phyloP scores from a whole-genome alignment of 306 rosid species.

The Casuarina glauca region DNA sequence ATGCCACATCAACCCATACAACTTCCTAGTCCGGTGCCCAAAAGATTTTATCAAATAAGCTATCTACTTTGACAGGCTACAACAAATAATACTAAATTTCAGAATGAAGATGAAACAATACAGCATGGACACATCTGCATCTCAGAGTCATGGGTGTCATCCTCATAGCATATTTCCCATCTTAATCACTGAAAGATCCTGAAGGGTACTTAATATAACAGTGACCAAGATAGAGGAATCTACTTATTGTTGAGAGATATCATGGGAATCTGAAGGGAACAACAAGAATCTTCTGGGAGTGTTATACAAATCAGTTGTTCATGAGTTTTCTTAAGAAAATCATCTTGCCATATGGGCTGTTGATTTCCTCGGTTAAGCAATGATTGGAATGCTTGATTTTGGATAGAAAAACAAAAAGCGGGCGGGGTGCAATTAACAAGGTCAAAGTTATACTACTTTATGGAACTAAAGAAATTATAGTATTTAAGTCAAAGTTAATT shows the following conservation, averaged over 20 bases:
- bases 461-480: too few relatives aligned
- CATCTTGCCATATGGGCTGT: constrained; percentile 71
- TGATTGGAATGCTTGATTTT: too few relatives aligned
- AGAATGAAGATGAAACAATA: constrained; percentile 6
- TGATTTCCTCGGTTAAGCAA: too few relatives aligned
- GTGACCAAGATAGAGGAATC: constrained; percentile 4
- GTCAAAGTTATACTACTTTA: too few relatives aligned
- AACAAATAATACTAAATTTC: constrained; percentile 10
- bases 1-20: too few relatives aligned
- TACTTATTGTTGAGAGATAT: neutral
- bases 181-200: neutral
- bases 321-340: constrained; percentile 45
- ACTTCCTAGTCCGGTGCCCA: too few relatives aligned
- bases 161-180: constrained; percentile 2
- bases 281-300: constrained; percentile 26
- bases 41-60: too few relatives aligned
- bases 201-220: constrained; percentile 8
- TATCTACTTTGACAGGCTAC: neutral
- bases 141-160: constrained; percentile 1
- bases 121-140: constrained; percentile 27
- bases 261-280: constrained; percentile 19
- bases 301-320: constrained; percentile 39
- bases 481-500: too few relatives aligned
- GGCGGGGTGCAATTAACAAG: too few relatives aligned
- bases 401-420: too few relatives aligned